phyloP scores from a whole-genome alignment of 441 rosid species.

The Gossypium trilobum region DNA sequence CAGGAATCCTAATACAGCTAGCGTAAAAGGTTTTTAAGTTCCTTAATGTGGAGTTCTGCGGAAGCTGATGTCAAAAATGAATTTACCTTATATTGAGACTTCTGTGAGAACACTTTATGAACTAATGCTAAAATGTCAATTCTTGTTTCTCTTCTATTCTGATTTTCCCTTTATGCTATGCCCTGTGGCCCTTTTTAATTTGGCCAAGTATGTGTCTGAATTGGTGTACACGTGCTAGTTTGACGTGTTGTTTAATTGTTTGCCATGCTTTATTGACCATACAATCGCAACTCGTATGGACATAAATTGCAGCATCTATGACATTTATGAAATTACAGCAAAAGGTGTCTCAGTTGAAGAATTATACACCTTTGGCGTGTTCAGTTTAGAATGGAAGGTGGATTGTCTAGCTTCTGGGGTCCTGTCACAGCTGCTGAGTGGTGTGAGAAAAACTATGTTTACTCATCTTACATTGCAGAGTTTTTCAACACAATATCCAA shows the following conservation, averaged over 20 bases:
- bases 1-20: not conserved
- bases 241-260: not conserved
- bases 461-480: slow-evolving; percentile 82
- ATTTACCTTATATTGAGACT: slow-evolving; percentile 1
- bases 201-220: not conserved
- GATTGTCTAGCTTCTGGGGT: slow-evolving; percentile 83
- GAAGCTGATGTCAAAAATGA: not conserved
- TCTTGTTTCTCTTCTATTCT: not conserved
- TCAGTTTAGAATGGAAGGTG: slow-evolving; percentile 54
- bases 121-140: not conserved
- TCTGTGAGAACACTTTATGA: not conserved
- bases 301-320: slow-evolving; percentile 26
- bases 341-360: slow-evolving; percentile 17
- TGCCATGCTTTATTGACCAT: not conserved
- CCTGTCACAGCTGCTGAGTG: slow-evolving; percentile 83
- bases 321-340: slow-evolving; percentile 15
- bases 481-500: slow-evolving; percentile 77
- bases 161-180: not conserved
- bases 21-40: not conserved
- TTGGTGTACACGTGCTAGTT: not conserved
- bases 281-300: not conserved
- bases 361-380: slow-evolving; percentile 13
- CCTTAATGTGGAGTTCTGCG: not conserved
- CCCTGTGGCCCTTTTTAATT: not conserved
- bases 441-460: slow-evolving; percentile 70